Evolutionary conservation across 805 yeast species (phyloP), one percentile per base, ranked within the genome.

Genomic region (Metschnikowia koreensis): DNA sequence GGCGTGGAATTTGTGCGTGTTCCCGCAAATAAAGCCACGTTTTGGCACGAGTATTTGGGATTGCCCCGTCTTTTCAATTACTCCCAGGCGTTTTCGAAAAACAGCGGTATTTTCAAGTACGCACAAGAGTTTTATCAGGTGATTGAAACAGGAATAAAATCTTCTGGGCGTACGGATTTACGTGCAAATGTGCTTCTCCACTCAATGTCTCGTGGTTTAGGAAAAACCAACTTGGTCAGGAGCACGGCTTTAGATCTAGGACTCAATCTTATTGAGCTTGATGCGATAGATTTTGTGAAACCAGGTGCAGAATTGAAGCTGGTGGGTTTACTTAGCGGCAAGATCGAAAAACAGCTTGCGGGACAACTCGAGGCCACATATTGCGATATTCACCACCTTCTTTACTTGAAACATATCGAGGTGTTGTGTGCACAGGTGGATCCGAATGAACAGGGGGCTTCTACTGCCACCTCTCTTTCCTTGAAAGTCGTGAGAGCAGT

Each of bases 251-350:
- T 71, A 8, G 80, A 80, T 31, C 65, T 84, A 31, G 97, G 97
- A 0, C 66, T 84, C 8, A 86, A 87, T 56, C 66, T 86, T 7
- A 69, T 86, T 31, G 87, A 81, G 43, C 67, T 93, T 12, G 96
- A 92, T 57, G 85, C 90, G 28, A 77, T 81, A 56, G 89, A 83
- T 34, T 66, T 86, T 5, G 66, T 86, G 7, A 83, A 86, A 50
- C 80, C 83, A 1, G 89, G 91, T 1, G 82, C 89, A 12, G 93
- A 87, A 49, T 70, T 83, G 31, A 91, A 91, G 62, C 87, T 92
- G 0, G 71, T 93, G 17, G 99, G 97, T 0, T 69, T 81, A 1
- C 72, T 93, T 11, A 72, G 81, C 46, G 98, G 97, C 0, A 82
- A 85, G 61, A 73, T 89, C 6, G 97, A 91, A 56, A 76, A 84